Evolutionary conservation across 495 filamentous ascomycete species (phyloP).

Genomic region (Lasiosphaeriaceae sp.): DNA sequence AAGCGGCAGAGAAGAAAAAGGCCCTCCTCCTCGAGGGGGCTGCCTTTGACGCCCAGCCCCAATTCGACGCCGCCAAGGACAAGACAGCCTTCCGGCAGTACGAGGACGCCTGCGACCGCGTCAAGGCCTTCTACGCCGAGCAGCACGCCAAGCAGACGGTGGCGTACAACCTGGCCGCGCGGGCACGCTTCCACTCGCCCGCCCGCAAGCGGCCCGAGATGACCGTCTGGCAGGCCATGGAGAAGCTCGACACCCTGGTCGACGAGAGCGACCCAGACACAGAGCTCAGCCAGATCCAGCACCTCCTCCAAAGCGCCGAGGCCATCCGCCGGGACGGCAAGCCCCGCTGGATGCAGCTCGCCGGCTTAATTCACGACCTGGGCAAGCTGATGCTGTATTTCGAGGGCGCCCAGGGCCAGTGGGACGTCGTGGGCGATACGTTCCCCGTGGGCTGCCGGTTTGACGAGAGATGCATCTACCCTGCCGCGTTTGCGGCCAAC

Average conservation of each 20-base stretch:
- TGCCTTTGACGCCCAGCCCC: conserved; percentile 55
- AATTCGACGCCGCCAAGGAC: conserved; percentile 74
- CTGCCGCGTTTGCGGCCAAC: conserved; percentile 68
- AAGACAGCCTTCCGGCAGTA: conserved; percentile 79
- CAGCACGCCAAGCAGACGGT: conserved; percentile 84
- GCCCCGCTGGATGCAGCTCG: conserved; percentile 89
- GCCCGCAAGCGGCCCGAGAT: conserved; percentile 60
- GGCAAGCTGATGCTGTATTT: conserved; percentile 81
- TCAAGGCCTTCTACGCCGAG: conserved; percentile 79
- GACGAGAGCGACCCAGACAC: conserved; percentile 90
- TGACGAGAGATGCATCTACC: conserved; percentile 71
- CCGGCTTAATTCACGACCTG: conserved; percentile 83
- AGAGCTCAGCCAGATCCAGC: conserved; percentile 76
- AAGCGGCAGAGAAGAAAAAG: conserved; percentile 18
- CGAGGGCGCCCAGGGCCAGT: conserved; percentile 76
- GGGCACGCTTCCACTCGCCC: conserved; percentile 63
- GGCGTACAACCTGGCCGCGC: conserved; percentile 74
- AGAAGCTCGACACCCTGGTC: conserved; percentile 82
- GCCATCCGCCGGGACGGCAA: conserved; percentile 85
- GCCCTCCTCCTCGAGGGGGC: neutral
- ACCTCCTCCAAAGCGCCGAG: conserved; percentile 80
- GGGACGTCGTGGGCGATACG: conserved; percentile 90
- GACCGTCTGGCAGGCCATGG: conserved; percentile 85
- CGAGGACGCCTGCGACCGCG: conserved; percentile 70
- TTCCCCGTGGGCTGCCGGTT: conserved; percentile 89